Evolutionary conservation across 2,329 filamentous ascomycete species (phyloP).

Genomic region (Pyrenophora tritici-repentis): DNA sequence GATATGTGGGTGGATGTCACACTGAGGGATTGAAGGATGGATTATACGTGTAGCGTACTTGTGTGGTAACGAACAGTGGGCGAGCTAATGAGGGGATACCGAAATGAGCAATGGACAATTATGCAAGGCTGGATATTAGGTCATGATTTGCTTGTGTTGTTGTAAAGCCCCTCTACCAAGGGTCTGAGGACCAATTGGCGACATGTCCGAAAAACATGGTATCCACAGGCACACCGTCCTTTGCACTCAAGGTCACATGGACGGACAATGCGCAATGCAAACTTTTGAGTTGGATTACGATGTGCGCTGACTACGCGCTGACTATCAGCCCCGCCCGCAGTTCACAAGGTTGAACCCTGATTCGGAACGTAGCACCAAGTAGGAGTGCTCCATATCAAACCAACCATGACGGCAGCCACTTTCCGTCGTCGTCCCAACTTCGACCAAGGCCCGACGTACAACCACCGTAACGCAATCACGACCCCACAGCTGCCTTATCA

Average conservation of each 20-base stretch:
- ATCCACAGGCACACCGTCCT: background rate
- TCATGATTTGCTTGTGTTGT: slow-evolving; percentile 1
- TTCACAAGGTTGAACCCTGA: slow-evolving; percentile 3
- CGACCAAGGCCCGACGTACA: slow-evolving; percentile 7
- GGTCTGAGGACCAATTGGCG: slow-evolving; percentile 2
- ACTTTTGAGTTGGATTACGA: background rate
- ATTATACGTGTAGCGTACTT: background rate
- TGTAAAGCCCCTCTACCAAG: background rate
- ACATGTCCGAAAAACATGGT: background rate
- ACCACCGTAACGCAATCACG: slow-evolving; percentile 10
- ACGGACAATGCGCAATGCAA: background rate
- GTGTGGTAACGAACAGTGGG: too few relatives aligned
- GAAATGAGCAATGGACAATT: background rate
- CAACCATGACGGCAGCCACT: slow-evolving; percentile 10
- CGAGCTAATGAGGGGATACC: background rate
- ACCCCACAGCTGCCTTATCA: slow-evolving; percentile 19
- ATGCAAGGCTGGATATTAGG: background rate
- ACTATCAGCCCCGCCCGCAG: background rate
- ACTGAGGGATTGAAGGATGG: slow-evolving; percentile 16
- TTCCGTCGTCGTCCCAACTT: slow-evolving; percentile 9
- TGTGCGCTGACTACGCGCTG: slow-evolving; percentile 4
- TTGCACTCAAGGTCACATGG: background rate
- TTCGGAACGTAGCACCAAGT: slow-evolving; percentile 4
- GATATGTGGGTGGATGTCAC: slow-evolving; percentile 43
- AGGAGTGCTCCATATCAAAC: slow-evolving; percentile 1